phyloP scores from a whole-genome alignment of 31 red algal genomes.

The Endocladia muricata region DNA sequence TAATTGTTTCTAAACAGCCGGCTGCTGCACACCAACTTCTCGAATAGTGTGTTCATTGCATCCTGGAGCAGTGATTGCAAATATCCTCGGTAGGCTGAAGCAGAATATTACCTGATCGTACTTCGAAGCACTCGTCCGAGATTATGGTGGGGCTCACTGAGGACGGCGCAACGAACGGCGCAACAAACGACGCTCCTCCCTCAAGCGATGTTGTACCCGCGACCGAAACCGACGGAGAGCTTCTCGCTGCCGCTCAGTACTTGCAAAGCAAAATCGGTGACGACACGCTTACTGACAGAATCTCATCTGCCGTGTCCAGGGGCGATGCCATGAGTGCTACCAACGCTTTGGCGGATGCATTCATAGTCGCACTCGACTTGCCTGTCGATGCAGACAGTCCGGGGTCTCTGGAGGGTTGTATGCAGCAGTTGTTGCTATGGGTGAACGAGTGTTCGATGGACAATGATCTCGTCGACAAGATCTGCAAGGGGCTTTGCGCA shows the following conservation, averaged over 20 bases:
- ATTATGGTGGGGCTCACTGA: slow-evolving; percentile 35
- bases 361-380: slow-evolving; percentile 59
- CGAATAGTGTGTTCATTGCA: no score
- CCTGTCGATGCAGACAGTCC: slow-evolving; percentile 29
- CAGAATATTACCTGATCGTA: not conserved
- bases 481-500: slow-evolving; percentile 41
- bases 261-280: slow-evolving; percentile 31
- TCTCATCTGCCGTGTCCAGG: slow-evolving; percentile 19
- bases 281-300: slow-evolving; percentile 23
- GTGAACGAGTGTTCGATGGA: slow-evolving; percentile 66
- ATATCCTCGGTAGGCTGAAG: not conserved
- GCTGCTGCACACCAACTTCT: no score
- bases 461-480: slow-evolving; percentile 50
- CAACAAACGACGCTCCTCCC: slow-evolving; percentile 1
- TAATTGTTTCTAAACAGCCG: no score
- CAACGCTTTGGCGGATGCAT: slow-evolving; percentile 51
- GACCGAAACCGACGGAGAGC: slow-evolving; percentile 28
- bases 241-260: slow-evolving; percentile 60
- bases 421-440: slow-evolving; percentile 70
- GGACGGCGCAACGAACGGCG: slow-evolving; percentile 47
- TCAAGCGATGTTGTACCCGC: slow-evolving; percentile 11
- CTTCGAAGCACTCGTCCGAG: no score
- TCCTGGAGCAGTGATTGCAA: no score
- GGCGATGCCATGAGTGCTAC: slow-evolving; percentile 52
- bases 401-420: slow-evolving; percentile 65